A percentile compares a stretch with the other conserved stretches of the same genome.
phyloP scores from a whole-genome alignment of 2,329 filamentous ascomycete genomes.

The Hypoxylon rubiginosum region DNA sequence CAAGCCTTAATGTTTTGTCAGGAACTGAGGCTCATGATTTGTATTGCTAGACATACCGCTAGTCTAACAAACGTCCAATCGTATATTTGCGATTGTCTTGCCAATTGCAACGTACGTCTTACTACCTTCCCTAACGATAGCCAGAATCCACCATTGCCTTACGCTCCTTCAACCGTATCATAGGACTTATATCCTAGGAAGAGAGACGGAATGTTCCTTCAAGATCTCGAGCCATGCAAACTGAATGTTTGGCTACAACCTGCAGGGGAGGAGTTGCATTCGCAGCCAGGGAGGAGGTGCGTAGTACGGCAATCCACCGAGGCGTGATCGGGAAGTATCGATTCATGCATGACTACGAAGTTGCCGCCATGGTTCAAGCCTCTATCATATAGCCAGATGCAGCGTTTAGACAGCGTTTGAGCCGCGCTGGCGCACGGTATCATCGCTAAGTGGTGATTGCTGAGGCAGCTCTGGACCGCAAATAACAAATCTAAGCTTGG shows the following conservation, averaged over 20 bases:
- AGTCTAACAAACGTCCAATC: neutral
- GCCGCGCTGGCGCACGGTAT: too few relatives aligned
- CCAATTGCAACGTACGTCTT: constrained; percentile 1
- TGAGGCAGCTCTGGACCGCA: too few relatives aligned
- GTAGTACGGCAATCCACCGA: neutral
- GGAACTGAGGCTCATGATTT: constrained; percentile 4
- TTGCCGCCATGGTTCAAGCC: too few relatives aligned
- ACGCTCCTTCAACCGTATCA: neutral
- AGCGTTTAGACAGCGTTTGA: too few relatives aligned
- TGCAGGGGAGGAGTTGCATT: neutral
- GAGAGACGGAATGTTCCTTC: neutral
- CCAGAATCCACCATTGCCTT: neutral
- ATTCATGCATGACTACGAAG: neutral
- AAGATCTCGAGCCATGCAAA: constrained; percentile 10
- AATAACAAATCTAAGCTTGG: too few relatives aligned
- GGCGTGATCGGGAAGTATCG: neutral
- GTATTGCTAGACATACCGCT: constrained; percentile 9
- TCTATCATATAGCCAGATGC: too few relatives aligned
- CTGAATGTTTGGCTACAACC: neutral
- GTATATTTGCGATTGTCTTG: neutral
- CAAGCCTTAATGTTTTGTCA: too few relatives aligned
- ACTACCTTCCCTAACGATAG: constrained; percentile 15
- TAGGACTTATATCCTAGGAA: neutral
- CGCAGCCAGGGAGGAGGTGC: neutral
- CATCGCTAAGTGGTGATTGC: too few relatives aligned